Evolutionary conservation across 2,329 filamentous ascomycete species (phyloP).

Genomic region (Neopestalotiopsis rosae): DNA sequence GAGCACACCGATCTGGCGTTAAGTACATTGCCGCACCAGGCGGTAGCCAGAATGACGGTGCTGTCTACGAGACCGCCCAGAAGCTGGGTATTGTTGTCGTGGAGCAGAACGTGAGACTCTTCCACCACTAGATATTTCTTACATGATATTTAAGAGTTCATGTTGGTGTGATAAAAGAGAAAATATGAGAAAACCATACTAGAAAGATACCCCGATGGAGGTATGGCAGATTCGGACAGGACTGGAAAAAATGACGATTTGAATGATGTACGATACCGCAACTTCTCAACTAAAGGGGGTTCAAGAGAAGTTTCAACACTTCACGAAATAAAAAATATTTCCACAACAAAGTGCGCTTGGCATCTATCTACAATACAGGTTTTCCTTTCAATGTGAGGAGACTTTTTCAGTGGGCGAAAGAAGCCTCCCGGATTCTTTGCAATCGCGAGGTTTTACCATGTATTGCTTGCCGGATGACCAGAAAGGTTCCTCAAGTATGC

Average conservation of each 20-base stretch:
- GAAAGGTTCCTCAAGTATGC: too few relatives aligned
- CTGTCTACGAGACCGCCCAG: conserved; percentile 88
- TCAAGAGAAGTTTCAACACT: conserved; percentile 18
- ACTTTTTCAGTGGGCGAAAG: too few relatives aligned
- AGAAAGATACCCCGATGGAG: conserved; percentile 16
- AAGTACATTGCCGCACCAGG: conserved; percentile 96
- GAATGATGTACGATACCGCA: conserved; percentile 14
- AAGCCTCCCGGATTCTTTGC: too few relatives aligned
- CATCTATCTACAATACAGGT: not conserved
- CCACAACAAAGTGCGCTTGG: not conserved
- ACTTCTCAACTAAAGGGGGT: conserved; percentile 13
- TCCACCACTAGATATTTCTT: conserved; percentile 76
- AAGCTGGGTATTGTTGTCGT: conserved; percentile 93
- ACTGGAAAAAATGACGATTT: conserved; percentile 4
- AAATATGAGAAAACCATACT: not conserved
- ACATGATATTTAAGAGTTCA: not conserved
- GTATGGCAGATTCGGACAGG: conserved; percentile 7
- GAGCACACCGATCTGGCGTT: conserved; percentile 83
- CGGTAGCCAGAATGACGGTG: conserved; percentile 84
- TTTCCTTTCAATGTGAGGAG: not conserved
- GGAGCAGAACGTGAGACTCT: conserved; percentile 90
- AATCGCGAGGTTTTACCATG: too few relatives aligned
- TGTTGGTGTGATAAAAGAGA: not conserved
- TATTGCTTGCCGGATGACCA: too few relatives aligned
- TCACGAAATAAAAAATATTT: not conserved